These are phyloP conservation scores for Podaxis rugospora DNA, from an alignment of 768 basidiomycete species.

Conservation along the genomic window DNA sequence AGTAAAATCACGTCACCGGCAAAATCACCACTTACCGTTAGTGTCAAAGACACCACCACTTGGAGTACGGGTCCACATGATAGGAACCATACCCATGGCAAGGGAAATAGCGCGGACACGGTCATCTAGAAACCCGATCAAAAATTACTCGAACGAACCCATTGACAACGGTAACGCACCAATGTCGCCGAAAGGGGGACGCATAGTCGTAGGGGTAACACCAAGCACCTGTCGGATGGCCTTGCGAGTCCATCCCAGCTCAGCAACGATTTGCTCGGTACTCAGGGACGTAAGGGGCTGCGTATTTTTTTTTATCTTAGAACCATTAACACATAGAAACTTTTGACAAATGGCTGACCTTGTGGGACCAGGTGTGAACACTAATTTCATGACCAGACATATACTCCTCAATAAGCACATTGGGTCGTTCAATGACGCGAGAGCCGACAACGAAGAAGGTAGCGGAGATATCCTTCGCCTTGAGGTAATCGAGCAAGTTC, in stretches of 20 bases:
- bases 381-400: conserved; percentile 78
- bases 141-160: neutral
- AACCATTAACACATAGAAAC: neutral
- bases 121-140: conserved; percentile 48
- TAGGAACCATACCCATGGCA: conserved; percentile 88
- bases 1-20: neutral
- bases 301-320: neutral
- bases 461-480: conserved; percentile 55
- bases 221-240: conserved; percentile 74
- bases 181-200: conserved; percentile 81
- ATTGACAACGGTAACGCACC: conserved; percentile 29
- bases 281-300: conserved; percentile 67
- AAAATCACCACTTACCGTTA: conserved; percentile 43
- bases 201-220: conserved; percentile 74
- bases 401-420: conserved; percentile 74
- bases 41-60: conserved; percentile 60
- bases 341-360: conserved; percentile 28
- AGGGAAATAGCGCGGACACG: conserved; percentile 87
- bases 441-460: conserved; percentile 94
- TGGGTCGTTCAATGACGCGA: conserved; percentile 75
- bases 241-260: conserved; percentile 89
- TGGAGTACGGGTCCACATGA: conserved; percentile 81
- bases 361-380: conserved; percentile 92
- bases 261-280: conserved; percentile 84
- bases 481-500: conserved; percentile 68